These are phyloP conservation scores for Emergomyces orientalis DNA, from an alignment of 2,329 filamentous ascomycete genomes.

Conservation along the genomic window DNA sequence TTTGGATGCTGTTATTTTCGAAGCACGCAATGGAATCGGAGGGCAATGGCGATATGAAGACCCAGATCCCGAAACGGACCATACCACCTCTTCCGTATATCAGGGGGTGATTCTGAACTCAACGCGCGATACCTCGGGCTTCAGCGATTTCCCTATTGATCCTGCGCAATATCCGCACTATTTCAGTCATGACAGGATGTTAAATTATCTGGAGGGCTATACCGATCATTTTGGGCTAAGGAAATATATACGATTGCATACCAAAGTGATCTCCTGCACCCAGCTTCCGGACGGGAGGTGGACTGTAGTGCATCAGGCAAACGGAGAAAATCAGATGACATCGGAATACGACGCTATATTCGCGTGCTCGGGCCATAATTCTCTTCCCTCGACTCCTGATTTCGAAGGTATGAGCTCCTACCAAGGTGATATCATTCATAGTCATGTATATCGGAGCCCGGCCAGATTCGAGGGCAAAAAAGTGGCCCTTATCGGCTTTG, in stretches of 20 bases:
- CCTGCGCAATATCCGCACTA: constrained; percentile 31
- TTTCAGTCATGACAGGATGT: constrained; percentile 28
- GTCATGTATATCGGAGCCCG: constrained; percentile 30
- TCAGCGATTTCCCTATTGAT: constrained; percentile 36
- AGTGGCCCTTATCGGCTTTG: constrained; percentile 32
- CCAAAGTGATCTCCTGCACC: constrained; percentile 25
- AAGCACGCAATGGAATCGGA: constrained; percentile 28
- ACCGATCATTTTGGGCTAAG: constrained; percentile 29
- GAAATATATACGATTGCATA: constrained; percentile 28
- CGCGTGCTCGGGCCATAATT: constrained; percentile 27
- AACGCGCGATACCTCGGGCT: constrained; percentile 31
- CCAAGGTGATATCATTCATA: constrained; percentile 30
- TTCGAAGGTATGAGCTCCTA: constrained; percentile 27
- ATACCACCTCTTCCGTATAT: constrained; percentile 29
- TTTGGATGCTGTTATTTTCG: constrained; percentile 29
- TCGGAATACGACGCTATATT: constrained; percentile 30
- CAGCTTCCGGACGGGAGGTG: constrained; percentile 23
- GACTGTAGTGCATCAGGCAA: constrained; percentile 21
- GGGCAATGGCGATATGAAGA: constrained; percentile 35
- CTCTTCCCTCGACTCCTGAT: constrained; percentile 25
- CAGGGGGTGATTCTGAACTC: constrained; percentile 31
- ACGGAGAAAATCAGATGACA: constrained; percentile 15
- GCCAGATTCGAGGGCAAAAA: constrained; percentile 29
- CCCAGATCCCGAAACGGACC: constrained; percentile 17
- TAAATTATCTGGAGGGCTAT: constrained; percentile 32